phyloP scores from a whole-genome alignment of 1,284 basidiomycete species.

The Tremellales sp. region DNA sequence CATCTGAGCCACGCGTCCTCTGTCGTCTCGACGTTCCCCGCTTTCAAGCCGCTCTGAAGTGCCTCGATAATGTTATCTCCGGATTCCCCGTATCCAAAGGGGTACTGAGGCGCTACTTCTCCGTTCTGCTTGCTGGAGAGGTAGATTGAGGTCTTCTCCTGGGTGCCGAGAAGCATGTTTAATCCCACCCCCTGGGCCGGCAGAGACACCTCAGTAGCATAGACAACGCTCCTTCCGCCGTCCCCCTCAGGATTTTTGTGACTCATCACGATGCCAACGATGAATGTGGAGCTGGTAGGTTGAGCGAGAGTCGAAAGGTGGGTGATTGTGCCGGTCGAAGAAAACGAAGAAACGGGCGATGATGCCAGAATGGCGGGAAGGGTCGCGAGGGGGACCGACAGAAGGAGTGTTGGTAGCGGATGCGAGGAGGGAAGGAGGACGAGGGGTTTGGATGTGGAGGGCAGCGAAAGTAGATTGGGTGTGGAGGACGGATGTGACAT shows the following conservation, averaged over 20 bases:
- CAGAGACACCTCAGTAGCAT: constrained; percentile 33
- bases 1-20: constrained; percentile 16
- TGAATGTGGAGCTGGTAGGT: constrained; percentile 3
- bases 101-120: no score
- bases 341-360: constrained; percentile 20
- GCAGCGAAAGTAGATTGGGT: constrained; percentile 20
- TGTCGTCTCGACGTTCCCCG: constrained; percentile 11
- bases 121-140: constrained; percentile 8
- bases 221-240: constrained; percentile 31
- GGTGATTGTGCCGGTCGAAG: constrained; percentile 20
- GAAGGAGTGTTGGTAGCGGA: constrained; percentile 27
- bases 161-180: constrained; percentile 30
- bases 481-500: no score
- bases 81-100: no score
- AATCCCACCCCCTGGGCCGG: constrained; percentile 37
- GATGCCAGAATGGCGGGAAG: constrained; percentile 29
- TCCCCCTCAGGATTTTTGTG: constrained; percentile 14
- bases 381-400: constrained; percentile 25
- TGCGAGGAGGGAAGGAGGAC: constrained; percentile 22
- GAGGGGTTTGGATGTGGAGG: constrained; percentile 20
- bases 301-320: constrained; percentile 23
- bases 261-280: constrained; percentile 22
- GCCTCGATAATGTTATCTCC: not conserved
- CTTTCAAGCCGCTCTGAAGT: constrained; percentile 1
- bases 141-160: constrained; percentile 20